phyloP scores from a whole-genome alignment of 805 yeast genomes.

The Wickerhamomyces chaumierensis region DNA sequence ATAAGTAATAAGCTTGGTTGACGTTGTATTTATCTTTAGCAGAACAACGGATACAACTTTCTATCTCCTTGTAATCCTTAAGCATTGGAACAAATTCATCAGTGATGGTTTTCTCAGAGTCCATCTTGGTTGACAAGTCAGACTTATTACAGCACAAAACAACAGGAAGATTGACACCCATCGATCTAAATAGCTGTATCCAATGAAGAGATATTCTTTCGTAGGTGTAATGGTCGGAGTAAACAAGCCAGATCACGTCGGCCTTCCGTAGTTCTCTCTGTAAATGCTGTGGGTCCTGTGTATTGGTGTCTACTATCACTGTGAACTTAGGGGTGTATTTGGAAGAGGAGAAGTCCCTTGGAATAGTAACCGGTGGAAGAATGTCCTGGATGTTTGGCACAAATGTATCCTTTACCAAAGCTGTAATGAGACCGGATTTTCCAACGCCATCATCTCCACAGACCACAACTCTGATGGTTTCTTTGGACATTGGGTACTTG shows the following conservation, averaged over 20 bases:
- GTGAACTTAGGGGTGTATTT: slow-evolving; percentile 55
- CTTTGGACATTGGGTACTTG: slow-evolving; percentile 24
- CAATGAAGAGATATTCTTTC: slow-evolving; percentile 87
- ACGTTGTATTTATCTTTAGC: slow-evolving; percentile 80
- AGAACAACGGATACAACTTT: slow-evolving; percentile 80
- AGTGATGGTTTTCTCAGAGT: slow-evolving; percentile 36
- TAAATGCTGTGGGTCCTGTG: slow-evolving; percentile 48
- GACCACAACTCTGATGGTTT: slow-evolving; percentile 67
- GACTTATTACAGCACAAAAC: slow-evolving; percentile 80
- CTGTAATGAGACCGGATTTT: slow-evolving; percentile 66
- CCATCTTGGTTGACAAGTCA: slow-evolving; percentile 32
- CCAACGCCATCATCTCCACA: slow-evolving; percentile 94
- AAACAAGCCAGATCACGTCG: slow-evolving; percentile 90
- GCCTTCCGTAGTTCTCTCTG: slow-evolving; percentile 73
- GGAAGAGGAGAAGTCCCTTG: slow-evolving; percentile 53
- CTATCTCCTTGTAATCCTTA: slow-evolving; percentile 89
- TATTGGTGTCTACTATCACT: slow-evolving; percentile 68
- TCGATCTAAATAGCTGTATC: slow-evolving; percentile 86
- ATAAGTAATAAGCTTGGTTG: slow-evolving; percentile 83
- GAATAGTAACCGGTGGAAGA: slow-evolving; percentile 76
- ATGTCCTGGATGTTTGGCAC: slow-evolving; percentile 69
- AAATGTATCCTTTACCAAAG: slow-evolving; percentile 73
- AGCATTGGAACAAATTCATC: slow-evolving; percentile 82
- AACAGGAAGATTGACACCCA: slow-evolving; percentile 92
- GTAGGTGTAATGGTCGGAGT: slow-evolving; percentile 88